Percentiles rank a stretch among this genome's conserved stretches.
Conservation (phyloP, 78 protist genomes). For the slime mould (Dictyostelium discoideum) region DNA sequence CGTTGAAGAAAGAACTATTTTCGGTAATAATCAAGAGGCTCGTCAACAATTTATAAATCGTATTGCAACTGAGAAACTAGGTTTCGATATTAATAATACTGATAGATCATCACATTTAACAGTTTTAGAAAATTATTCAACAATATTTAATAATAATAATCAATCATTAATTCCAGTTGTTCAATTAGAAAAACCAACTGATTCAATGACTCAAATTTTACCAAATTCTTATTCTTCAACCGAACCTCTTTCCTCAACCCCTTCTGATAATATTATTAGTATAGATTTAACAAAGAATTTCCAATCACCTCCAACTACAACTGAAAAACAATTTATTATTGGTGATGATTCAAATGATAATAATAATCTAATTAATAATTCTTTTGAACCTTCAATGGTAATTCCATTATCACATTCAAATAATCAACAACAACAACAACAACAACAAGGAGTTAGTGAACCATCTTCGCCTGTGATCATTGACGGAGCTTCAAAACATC, state of each 20-base stretch:
- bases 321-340: background rate
- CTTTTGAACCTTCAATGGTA: background rate
- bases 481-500: background rate
- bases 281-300: background rate
- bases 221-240: background rate
- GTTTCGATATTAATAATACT: background rate
- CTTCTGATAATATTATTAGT: background rate
- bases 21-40: background rate
- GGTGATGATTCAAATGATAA: background rate
- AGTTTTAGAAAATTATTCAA: background rate
- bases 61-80: background rate
- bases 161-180: background rate
- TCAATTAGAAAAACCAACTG: background rate
- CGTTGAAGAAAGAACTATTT: slow-evolving; percentile 10
- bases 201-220: background rate
- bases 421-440: background rate
- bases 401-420: background rate
- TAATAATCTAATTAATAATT: too few relatives aligned
- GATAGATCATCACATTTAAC: background rate
- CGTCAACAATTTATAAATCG: slow-evolving; percentile 13
- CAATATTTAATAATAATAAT: background rate
- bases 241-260: background rate
- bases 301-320: background rate
- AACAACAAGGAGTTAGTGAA: background rate
- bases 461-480: background rate